These are phyloP conservation scores for Zygosaccharomyces pseudorouxii DNA, from an alignment of 805 yeast genomes.

Conservation along the genomic window DNA sequence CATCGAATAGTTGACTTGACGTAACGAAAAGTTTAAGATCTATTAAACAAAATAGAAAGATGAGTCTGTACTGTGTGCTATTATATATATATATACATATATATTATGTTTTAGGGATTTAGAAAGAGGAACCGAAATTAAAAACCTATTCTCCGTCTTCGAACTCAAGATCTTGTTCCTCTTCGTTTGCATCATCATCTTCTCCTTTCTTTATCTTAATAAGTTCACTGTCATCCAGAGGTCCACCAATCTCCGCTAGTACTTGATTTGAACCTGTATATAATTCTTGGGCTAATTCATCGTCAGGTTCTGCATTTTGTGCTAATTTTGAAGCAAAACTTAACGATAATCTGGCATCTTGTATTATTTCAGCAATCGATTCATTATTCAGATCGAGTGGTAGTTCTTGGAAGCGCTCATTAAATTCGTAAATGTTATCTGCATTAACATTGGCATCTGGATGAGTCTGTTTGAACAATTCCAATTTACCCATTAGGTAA, in stretches of 20 bases:
- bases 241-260: conserved; percentile 58
- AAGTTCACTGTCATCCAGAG: conserved; percentile 40
- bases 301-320: conserved; percentile 37
- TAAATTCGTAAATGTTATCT: conserved; percentile 33
- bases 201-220: conserved; percentile 34
- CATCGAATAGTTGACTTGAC: neutral
- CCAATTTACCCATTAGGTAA: conserved; percentile 43
- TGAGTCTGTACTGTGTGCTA: neutral
- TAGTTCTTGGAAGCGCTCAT: conserved; percentile 32
- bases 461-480: conserved; percentile 22
- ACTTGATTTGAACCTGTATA: conserved; percentile 47
- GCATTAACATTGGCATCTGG: conserved; percentile 22
- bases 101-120: neutral
- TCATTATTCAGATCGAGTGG: conserved; percentile 39
- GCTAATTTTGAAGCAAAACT: conserved; percentile 41
- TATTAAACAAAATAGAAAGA: neutral
- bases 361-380: conserved; percentile 23
- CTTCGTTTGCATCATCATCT: conserved; percentile 37
- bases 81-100: conserved; percentile 1
- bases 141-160: conserved; percentile 6
- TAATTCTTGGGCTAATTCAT: conserved; percentile 58
- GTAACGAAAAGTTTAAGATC: neutral
- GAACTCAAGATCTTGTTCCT: conserved; percentile 17
- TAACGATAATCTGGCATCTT: conserved; percentile 39
- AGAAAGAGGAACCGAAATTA: neutral